A percentile compares a stretch with the other conserved stretches of the same genome.
These are phyloP conservation scores for Alternaria ethzedia DNA, from an alignment of 2,329 filamentous ascomycete genomes.

Conservation along the genomic window DNA sequence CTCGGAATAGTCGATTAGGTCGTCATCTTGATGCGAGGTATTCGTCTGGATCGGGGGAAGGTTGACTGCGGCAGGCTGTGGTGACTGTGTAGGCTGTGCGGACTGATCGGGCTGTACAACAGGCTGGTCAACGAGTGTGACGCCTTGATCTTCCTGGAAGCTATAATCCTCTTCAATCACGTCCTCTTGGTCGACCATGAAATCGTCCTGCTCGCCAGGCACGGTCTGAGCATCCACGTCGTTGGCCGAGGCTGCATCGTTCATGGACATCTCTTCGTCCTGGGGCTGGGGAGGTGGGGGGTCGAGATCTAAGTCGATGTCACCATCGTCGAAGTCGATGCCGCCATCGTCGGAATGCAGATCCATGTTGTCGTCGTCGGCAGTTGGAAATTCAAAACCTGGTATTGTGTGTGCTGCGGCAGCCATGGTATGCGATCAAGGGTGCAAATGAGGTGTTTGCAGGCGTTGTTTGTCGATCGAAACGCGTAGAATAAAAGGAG, in stretches of 20 bases:
- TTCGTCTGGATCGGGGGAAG: neutral
- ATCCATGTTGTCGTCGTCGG: constrained; percentile 58
- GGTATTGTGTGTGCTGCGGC: constrained; percentile 27
- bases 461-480: neutral
- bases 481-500: constrained; percentile 13
- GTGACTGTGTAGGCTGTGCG: neutral
- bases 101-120: neutral
- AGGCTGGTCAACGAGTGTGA: constrained; percentile 10
- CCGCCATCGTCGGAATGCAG: constrained; percentile 56
- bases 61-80: constrained; percentile 1
- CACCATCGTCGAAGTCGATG: constrained; percentile 58
- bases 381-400: constrained; percentile 42
- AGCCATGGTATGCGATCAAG: constrained; percentile 23
- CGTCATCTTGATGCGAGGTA: constrained; percentile 28
- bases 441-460: constrained; percentile 2
- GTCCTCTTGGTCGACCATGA: constrained; percentile 47
- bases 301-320: constrained; percentile 65
- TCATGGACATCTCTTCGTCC: constrained; percentile 62
- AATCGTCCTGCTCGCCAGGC: constrained; percentile 40
- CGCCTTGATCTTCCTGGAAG: constrained; percentile 17
- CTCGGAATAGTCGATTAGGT: constrained; percentile 45
- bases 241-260: constrained; percentile 54
- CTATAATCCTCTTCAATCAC: constrained; percentile 36
- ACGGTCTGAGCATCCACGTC: constrained; percentile 24
- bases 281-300: constrained; percentile 20